These are phyloP conservation scores for Ophiostoma piceae DNA, from an alignment of 2,329 filamentous ascomycete species.

Conservation along the genomic window DNA sequence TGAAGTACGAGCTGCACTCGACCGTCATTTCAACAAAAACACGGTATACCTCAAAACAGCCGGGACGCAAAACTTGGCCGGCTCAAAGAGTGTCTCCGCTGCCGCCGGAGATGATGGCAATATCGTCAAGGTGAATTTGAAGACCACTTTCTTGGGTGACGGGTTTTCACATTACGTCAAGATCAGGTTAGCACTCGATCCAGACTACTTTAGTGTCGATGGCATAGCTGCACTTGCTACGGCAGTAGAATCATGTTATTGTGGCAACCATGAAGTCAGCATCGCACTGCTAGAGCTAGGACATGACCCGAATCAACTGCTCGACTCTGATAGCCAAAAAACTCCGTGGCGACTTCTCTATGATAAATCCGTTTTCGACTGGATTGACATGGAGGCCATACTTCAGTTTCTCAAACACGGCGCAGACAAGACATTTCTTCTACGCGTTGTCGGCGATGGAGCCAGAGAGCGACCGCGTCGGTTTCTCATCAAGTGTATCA, in stretches of 20 bases:
- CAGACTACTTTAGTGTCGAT: neutral
- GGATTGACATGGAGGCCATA: too few species aligned
- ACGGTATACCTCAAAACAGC: neutral
- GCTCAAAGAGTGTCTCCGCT: neutral
- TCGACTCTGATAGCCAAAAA: neutral
- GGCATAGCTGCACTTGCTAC: neutral
- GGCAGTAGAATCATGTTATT: too few species aligned
- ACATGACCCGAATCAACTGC: neutral
- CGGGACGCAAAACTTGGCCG: neutral
- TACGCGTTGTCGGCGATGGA: too few species aligned
- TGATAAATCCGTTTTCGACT: too few species aligned
- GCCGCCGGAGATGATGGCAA: neutral
- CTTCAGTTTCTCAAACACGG: neutral
- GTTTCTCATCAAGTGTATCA: neutral
- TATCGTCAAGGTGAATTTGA: neutral
- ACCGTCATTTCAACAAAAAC: fast-evolving
- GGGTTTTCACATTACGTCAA: neutral
- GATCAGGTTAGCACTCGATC: neutral
- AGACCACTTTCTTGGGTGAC: neutral
- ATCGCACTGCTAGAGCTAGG: neutral
- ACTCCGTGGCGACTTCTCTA: neutral
- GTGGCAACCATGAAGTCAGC: too few species aligned
- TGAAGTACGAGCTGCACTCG: neutral
- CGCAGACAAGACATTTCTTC: neutral
- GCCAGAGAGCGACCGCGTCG: too few species aligned